These are phyloP conservation scores for Xylariaceae sp. DNA, from an alignment of 2,329 filamentous ascomycete genomes.

Conservation along the genomic window DNA sequence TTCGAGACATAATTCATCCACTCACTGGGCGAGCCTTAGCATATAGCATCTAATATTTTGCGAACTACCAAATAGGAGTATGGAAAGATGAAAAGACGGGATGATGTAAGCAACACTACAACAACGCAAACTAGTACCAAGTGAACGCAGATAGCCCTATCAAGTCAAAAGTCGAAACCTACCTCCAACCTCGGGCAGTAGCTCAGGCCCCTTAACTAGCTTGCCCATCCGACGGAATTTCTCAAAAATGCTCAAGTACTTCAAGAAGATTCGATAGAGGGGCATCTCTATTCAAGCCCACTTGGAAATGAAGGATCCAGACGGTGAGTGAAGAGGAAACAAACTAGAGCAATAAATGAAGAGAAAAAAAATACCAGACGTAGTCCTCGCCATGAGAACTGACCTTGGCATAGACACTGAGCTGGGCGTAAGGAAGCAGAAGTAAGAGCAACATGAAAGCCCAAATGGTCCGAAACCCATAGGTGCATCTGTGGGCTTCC, in stretches of 20 bases:
- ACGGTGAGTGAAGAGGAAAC: not conserved
- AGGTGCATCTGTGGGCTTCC: not conserved
- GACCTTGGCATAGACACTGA: not conserved
- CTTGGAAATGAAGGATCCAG: not conserved
- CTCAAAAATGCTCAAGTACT: conserved; percentile 26
- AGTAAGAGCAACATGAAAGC: not conserved
- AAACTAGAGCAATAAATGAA: not conserved
- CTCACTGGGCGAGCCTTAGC: no score
- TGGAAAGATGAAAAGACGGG: no score
- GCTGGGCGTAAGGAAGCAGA: not conserved
- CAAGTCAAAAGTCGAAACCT: no score
- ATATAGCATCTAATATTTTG: no score
- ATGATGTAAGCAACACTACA: no score
- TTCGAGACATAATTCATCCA: no score
- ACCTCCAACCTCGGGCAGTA: no score
- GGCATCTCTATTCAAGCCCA: conserved; percentile 9
- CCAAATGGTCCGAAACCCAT: not conserved
- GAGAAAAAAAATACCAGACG: not conserved
- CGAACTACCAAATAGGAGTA: no score
- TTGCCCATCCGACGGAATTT: conserved; percentile 20
- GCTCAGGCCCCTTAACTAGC: conserved; percentile 21
- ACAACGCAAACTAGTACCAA: no score
- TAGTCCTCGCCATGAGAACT: not conserved
- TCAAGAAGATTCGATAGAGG: conserved; percentile 19
- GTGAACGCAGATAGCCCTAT: no score